Conservation (phyloP, 768 basidiomycete species). For the Trametes elegans region DNA sequence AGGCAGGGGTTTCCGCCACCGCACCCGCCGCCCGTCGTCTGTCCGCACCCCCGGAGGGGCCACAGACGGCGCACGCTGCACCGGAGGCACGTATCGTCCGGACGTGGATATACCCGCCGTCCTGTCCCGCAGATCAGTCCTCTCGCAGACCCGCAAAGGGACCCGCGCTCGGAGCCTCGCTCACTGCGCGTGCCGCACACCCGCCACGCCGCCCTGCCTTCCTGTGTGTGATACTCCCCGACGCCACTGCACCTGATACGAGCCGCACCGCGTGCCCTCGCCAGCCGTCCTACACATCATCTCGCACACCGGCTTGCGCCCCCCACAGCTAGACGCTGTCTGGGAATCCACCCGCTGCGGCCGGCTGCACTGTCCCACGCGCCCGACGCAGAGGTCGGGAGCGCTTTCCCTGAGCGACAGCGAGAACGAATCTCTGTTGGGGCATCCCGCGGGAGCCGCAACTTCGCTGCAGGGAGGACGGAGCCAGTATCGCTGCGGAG, state of each 20-base stretch:
- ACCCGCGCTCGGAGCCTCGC: conserved; percentile 18
- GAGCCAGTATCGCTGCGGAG: conserved; percentile 13
- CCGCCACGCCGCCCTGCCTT: conserved; percentile 13
- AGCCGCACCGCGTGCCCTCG: conserved; percentile 13
- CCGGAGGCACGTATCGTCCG: conserved; percentile 22
- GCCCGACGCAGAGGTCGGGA: conserved; percentile 12
- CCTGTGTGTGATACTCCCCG: conserved; percentile 18
- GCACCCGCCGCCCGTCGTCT: background rate
- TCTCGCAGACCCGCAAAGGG: conserved; percentile 15
- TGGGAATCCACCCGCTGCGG: conserved; percentile 15
- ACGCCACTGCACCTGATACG: conserved; percentile 10
- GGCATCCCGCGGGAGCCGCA: conserved; percentile 42
- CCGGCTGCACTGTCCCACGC: conserved; percentile 27
- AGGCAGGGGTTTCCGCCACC: conserved; percentile 13
- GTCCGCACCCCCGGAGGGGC: conserved; percentile 9
- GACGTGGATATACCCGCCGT: background rate
- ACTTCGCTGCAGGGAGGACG: conserved; percentile 33
- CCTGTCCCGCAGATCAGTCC: background rate
- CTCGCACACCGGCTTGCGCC: conserved; percentile 3
- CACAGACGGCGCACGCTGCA: background rate
- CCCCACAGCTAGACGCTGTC: background rate
- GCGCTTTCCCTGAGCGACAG: conserved; percentile 32
- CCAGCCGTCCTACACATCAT: conserved; percentile 21
- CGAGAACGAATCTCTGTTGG: conserved; percentile 62
- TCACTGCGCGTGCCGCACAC: conserved; percentile 17